Base-by-base conservation (phyloP, 2,329 filamentous ascomycete genomes). In the Blastomyces percursus region DNA sequence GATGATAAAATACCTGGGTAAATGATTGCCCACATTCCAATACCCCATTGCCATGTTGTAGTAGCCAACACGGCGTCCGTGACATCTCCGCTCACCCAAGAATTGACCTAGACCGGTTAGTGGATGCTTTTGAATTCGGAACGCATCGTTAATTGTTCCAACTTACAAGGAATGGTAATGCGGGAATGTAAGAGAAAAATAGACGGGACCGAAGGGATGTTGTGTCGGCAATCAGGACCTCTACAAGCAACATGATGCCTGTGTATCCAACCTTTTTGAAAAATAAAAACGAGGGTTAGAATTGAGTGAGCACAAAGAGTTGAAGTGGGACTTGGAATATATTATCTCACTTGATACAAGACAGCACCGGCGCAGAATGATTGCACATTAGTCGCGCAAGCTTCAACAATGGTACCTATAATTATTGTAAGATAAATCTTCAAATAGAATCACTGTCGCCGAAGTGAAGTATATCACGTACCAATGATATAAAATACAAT, bases 121-220 rank as follows among this genome's bases (percentile, higher is more conserved):
- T 44, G n/a, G 32, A 32, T 0, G 8, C 11, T 2, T 19, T 16
- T 35, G 8, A 19, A 19, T 1, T 42, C 9, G 14, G 27, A 14
- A 59, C 7, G 19, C 7, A 7, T 16, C 35, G 5, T 2, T 14
- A 30, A 30, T 32, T n/a, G 8, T 19, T 44, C 50, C 32, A 51
- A 59, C 73, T 68, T 65, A 78, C 76, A 54, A 86, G 69, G 67
- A 84, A 86, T 0, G 84, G 84, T 2, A 80, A 70, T 0, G 82
- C 81, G 0, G 84, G 84, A n/a, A 87, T 75, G 68, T 86, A 88
- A 57, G 82, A 85, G 76, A 86, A 87, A 67, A 88, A 76, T 9
- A 88, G 76, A 69, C 86, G 84, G 12, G 83, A 78, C 16, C 84
- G 81, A 7, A 84, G 81, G 1, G 85, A 87, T 1, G 85, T 86